phyloP scores from a whole-genome alignment of 257 asterid species.

The Henckelia pumila region DNA sequence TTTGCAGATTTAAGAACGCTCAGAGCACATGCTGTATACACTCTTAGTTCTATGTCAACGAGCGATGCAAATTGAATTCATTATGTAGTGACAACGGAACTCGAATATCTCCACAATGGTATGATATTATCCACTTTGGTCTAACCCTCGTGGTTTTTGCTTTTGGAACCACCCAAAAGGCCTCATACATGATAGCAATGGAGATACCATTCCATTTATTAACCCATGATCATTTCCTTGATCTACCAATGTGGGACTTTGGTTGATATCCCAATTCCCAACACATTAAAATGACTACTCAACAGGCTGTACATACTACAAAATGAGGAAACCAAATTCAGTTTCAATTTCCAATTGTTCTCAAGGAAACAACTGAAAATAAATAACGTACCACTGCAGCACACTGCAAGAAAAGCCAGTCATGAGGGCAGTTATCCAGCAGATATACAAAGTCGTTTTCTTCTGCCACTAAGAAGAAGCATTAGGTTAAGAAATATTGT shows the following conservation, averaged over 20 bases:
- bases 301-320: neutral
- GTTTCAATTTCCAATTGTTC: neutral
- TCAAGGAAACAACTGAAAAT: constrained; percentile 18
- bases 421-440: constrained; percentile 92
- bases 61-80: neutral
- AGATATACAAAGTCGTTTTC: constrained; percentile 75
- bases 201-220: too few relatives aligned
- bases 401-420: constrained; percentile 95
- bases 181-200: too few relatives aligned
- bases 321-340: neutral
- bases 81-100: too few relatives aligned
- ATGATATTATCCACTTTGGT: too few relatives aligned
- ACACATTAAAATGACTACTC: neutral
- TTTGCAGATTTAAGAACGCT: neutral
- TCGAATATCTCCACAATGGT: too few relatives aligned
- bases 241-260: too few relatives aligned
- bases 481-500: constrained; percentile 21
- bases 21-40: neutral
- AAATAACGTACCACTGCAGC: constrained; percentile 77
- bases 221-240: too few relatives aligned
- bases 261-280: too few relatives aligned
- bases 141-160: too few relatives aligned
- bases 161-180: too few relatives aligned
- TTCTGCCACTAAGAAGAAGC: constrained; percentile 72
- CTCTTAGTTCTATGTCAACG: neutral